A percentile compares a stretch with the other conserved stretches of the same genome.
These are phyloP conservation scores for Haplographium delicatum DNA, from an alignment of 495 filamentous ascomycete species.

Conservation along the genomic window DNA sequence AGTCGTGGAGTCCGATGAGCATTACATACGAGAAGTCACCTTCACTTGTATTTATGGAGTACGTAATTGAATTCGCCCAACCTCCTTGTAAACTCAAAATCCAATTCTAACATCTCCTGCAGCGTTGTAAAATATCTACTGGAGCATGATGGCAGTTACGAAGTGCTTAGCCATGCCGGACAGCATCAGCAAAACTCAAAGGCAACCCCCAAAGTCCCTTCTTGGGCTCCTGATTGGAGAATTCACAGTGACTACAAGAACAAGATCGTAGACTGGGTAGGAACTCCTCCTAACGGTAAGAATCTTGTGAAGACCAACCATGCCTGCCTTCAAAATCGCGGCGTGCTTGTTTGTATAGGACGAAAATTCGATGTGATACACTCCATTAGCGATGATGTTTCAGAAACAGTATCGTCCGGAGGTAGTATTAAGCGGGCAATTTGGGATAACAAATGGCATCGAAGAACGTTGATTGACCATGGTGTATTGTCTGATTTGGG, in stretches of 20 bases:
- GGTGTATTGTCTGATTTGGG: background rate
- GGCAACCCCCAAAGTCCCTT: background rate
- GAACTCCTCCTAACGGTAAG: background rate
- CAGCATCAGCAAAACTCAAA: background rate
- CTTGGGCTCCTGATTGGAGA: slow-evolving; percentile 5
- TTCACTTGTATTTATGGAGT: background rate
- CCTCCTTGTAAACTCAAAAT: background rate
- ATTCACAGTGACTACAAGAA: background rate
- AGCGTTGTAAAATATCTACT: background rate
- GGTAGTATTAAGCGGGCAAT: background rate
- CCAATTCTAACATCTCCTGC: background rate
- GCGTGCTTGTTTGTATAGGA: background rate
- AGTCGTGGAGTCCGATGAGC: background rate
- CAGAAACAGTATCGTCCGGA: background rate
- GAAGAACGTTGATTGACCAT: background rate
- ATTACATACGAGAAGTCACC: slow-evolving; percentile 6
- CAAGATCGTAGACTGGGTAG: background rate
- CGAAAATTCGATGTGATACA: background rate
- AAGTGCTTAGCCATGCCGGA: background rate
- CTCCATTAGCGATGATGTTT: background rate
- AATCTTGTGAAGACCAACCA: background rate
- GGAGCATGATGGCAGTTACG: background rate
- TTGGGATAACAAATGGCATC: background rate
- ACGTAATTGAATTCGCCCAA: background rate
- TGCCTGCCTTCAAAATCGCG: background rate